Conservation (phyloP, 208 protist genomes). For the Wallacemonas sp. region DNA sequence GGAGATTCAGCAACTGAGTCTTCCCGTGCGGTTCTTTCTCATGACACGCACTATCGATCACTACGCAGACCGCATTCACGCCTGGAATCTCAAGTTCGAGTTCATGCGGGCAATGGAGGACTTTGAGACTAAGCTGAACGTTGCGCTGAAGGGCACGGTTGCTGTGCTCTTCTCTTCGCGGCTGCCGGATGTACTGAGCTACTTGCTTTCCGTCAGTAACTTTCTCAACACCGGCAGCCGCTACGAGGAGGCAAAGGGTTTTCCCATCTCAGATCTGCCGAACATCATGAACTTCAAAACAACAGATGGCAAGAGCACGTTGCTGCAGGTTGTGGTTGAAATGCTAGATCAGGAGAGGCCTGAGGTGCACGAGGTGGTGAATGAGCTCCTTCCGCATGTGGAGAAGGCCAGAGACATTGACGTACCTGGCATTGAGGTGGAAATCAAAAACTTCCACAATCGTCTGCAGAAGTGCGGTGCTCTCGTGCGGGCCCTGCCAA, state of each 20-base stretch:
- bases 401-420: conserved; percentile 57
- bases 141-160: conserved; percentile 31
- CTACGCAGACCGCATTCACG: conserved; percentile 69
- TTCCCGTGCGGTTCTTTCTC: conserved; percentile 68
- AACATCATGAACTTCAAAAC: conserved; percentile 70
- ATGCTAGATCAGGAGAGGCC: conserved; percentile 39
- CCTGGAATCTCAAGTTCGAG: conserved; percentile 70
- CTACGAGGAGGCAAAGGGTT: conserved; percentile 69
- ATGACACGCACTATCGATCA: conserved; percentile 73
- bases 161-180: conserved; percentile 46
- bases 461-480: conserved; percentile 47
- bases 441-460: conserved; percentile 43
- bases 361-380: conserved; percentile 35
- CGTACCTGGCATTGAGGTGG: conserved; percentile 46
- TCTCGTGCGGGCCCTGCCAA: conserved; percentile 45
- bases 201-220: conserved; percentile 70
- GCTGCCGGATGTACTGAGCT: conserved; percentile 58
- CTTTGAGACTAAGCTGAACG: conserved; percentile 49
- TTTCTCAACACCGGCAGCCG: conserved; percentile 78
- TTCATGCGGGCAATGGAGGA: conserved; percentile 50
- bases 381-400: conserved; percentile 59
- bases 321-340: conserved; percentile 60
- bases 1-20: conserved; percentile 49
- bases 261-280: conserved; percentile 70
- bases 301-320: conserved; percentile 57